Conservation (phyloP, 768 basidiomycete species). For the Chlorophyllum brunneum region DNA sequence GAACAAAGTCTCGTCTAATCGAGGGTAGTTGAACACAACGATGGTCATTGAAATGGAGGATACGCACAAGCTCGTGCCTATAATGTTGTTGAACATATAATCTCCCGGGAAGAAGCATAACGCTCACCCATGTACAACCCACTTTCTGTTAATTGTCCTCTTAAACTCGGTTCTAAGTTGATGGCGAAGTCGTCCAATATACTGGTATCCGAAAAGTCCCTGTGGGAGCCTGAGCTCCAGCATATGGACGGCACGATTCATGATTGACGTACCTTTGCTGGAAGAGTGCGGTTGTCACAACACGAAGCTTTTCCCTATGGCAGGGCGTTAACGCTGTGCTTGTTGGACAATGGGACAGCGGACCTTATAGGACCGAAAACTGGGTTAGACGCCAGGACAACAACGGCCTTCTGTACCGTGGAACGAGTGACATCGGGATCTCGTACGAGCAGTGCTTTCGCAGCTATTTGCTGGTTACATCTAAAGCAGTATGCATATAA, state of each 20-base stretch:
- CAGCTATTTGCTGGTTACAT: constrained; percentile 92
- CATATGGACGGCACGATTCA: not conserved
- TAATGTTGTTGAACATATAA: not conserved
- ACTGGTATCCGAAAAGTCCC: constrained; percentile 83
- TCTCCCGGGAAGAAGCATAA: not conserved
- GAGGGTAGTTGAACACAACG: constrained; percentile 1
- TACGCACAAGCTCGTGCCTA: constrained; percentile 68
- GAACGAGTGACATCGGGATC: constrained; percentile 87
- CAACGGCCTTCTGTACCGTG: constrained; percentile 96
- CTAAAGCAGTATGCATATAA: constrained; percentile 33
- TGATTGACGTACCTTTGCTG: constrained; percentile 56
- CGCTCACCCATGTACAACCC: constrained; percentile 90
- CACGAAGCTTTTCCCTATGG: constrained; percentile 82
- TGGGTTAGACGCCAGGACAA: constrained; percentile 87
- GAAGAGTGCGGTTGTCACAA: constrained; percentile 90
- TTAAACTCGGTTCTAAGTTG: constrained; percentile 72
- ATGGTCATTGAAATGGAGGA: not conserved
- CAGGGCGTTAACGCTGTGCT: not conserved
- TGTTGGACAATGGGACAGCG: not conserved
- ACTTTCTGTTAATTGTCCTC: constrained; percentile 84
- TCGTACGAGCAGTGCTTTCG: constrained; percentile 73
- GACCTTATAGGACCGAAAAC: constrained; percentile 93
- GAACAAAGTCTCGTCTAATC: constrained; percentile 81
- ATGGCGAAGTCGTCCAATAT: constrained; percentile 87
- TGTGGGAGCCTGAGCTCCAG: constrained; percentile 19